phyloP scores from a whole-genome alignment of 148 eudicot species.

The Rhododendron simsii region DNA sequence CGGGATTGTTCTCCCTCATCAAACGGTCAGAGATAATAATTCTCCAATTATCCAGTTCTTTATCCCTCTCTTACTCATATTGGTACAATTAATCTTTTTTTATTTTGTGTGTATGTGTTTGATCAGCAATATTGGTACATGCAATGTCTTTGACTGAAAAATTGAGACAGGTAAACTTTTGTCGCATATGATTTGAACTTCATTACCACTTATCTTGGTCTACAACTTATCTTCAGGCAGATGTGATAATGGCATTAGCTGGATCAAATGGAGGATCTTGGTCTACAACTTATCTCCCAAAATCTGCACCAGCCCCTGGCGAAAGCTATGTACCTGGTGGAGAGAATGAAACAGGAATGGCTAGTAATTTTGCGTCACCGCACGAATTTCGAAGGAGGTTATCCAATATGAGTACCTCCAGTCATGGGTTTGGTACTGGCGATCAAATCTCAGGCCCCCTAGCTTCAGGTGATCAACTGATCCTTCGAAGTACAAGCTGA shows the following conservation, averaged over 20 bases:
- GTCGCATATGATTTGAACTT: not conserved
- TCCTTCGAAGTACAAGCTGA: not conserved
- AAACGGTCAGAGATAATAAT: not conserved
- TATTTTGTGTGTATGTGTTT: not conserved
- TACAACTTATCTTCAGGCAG: constrained; percentile 46
- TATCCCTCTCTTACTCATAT: not conserved
- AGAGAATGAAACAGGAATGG: constrained; percentile 30
- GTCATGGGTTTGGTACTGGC: constrained; percentile 29
- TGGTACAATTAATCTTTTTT: not conserved
- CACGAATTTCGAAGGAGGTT: constrained; percentile 30
- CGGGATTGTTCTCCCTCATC: not conserved
- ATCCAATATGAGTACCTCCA: constrained; percentile 19
- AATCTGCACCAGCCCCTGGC: constrained; percentile 25
- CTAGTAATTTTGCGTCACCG: constrained; percentile 16
- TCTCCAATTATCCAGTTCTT: not conserved
- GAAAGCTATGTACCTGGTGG: constrained; percentile 23
- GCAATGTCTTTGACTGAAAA: no score
- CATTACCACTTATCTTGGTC: constrained; percentile 8
- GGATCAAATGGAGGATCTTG: constrained; percentile 89
- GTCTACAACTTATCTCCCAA: constrained; percentile 51
- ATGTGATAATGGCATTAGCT: constrained; percentile 68
- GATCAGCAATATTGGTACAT: not conserved
- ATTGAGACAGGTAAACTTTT: not conserved
- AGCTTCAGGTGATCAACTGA: constrained; percentile 15
- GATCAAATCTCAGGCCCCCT: constrained; percentile 14